Percentiles rank a stretch among this genome's conserved stretches.
These are phyloP conservation scores for Zelopaecilomyces penicillatus DNA, from an alignment of 2,329 filamentous ascomycete genomes.

Conservation along the genomic window DNA sequence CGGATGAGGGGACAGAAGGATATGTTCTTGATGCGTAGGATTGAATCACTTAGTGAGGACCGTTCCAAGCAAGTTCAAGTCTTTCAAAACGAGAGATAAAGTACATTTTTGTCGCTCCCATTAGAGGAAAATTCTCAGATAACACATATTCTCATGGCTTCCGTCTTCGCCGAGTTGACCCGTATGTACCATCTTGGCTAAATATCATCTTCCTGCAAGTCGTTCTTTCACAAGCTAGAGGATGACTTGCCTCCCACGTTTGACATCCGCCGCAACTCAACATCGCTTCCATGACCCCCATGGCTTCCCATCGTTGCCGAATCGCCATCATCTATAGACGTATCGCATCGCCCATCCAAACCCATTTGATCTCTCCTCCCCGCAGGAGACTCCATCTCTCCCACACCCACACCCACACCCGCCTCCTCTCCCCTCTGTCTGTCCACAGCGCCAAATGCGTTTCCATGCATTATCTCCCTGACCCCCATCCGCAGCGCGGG, in stretches of 20 bases:
- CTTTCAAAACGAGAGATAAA: too few species aligned
- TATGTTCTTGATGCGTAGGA: constrained; percentile 11
- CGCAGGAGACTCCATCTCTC: too few species aligned
- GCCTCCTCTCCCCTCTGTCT: neutral
- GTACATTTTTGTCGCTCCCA: too few species aligned
- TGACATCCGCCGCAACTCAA: constrained; percentile 23
- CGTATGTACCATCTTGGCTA: too few species aligned
- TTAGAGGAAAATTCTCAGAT: neutral
- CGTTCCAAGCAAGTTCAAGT: too few species aligned
- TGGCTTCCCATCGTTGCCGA: constrained; percentile 15
- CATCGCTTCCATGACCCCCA: constrained; percentile 16
- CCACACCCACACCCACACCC: constrained; percentile 6
- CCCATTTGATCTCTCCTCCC: neutral
- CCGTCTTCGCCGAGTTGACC: too few species aligned
- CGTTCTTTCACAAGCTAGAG: constrained; percentile 11
- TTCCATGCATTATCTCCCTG: neutral
- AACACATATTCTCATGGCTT: too few species aligned
- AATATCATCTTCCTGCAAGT: too few species aligned
- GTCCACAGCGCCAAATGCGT: neutral
- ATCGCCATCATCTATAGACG: constrained; percentile 20
- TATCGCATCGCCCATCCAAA: constrained; percentile 9
- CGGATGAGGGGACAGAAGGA: constrained; percentile 17
- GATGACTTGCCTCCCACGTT: constrained; percentile 16
- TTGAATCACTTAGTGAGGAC: too few species aligned
- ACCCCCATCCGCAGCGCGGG: constrained; percentile 13